Percentiles rank a stretch among this genome's conserved stretches.
Conservation (phyloP, 2,329 filamentous ascomycete genomes). For the Pseudogymnoascus sp. region DNA sequence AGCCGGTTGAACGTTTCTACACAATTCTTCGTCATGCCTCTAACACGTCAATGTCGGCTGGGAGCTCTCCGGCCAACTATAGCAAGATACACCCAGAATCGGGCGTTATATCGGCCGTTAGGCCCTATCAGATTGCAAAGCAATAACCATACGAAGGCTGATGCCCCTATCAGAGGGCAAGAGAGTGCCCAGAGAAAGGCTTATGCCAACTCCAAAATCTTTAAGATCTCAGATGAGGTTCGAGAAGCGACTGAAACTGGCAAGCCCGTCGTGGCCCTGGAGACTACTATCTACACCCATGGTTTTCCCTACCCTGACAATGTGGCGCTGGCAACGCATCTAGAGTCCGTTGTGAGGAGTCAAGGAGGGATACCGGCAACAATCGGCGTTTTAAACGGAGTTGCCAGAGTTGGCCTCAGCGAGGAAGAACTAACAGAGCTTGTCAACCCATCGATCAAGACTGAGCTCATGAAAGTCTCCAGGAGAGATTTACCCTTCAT, state of each 20-base stretch:
- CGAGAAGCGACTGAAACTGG: constrained; percentile 63
- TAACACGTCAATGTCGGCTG: not conserved
- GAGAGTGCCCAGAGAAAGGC: not conserved
- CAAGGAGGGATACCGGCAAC: constrained; percentile 84
- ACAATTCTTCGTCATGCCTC: not conserved
- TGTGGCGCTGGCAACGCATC: constrained; percentile 61
- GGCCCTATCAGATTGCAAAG: not conserved
- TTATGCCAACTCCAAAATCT: constrained; percentile 5
- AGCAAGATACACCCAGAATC: not conserved
- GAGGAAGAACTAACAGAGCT: constrained; percentile 67
- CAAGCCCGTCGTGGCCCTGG: constrained; percentile 81
- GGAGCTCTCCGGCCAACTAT: not conserved
- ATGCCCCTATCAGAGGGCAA: not conserved
- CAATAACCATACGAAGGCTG: not conserved
- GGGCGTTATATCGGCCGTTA: not conserved
- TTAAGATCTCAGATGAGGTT: constrained; percentile 50
- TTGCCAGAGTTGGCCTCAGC: constrained; percentile 70
- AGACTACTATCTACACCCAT: constrained; percentile 96
- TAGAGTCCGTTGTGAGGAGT: constrained; percentile 73
- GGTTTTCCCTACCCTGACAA: constrained; percentile 71
- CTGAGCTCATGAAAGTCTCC: constrained; percentile 71
- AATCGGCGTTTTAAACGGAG: constrained; percentile 76
- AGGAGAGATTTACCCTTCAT: constrained; percentile 79
- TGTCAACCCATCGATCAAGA: constrained; percentile 53
- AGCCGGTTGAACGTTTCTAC: not conserved